phyloP scores from a whole-genome alignment of 768 basidiomycete genomes.

The Tricholoma matsutake region DNA sequence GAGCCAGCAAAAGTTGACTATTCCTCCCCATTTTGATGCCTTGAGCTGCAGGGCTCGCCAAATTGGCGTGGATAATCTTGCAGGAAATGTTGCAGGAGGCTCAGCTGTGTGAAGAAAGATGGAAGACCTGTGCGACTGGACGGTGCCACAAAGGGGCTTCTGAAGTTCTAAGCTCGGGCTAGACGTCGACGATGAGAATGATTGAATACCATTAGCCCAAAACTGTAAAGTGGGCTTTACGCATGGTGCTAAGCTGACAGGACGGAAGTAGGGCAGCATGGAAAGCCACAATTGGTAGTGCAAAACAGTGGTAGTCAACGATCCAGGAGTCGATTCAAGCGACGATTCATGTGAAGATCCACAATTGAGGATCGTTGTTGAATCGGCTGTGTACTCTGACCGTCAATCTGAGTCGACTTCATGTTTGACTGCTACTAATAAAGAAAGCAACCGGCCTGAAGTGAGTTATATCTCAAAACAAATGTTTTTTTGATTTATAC shows the following conservation, averaged over 20 bases:
- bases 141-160: slow-evolving; percentile 45
- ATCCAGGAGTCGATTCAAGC: too few species aligned
- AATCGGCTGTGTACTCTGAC: too few species aligned
- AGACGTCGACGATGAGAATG: neutral
- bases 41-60: slow-evolving; percentile 48
- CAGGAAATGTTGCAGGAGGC: slow-evolving; percentile 49
- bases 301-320: too few species aligned
- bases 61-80: slow-evolving; percentile 44
- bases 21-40: slow-evolving; percentile 45
- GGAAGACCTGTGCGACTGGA: slow-evolving; percentile 48
- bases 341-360: too few species aligned
- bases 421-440: too few species aligned
- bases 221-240: neutral
- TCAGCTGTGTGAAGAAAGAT: slow-evolving; percentile 51
- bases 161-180: neutral
- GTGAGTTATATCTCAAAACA: too few species aligned
- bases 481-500: too few species aligned
- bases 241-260: neutral
- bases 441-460: too few species aligned
- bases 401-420: too few species aligned
- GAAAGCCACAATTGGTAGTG: neutral
- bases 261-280: neutral
- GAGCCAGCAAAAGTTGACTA: slow-evolving; percentile 63
- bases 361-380: too few species aligned
- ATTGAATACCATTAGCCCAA: neutral